These are phyloP conservation scores for Decorospora gaudefroyi DNA, from an alignment of 2,329 filamentous ascomycete genomes.

Conservation along the genomic window DNA sequence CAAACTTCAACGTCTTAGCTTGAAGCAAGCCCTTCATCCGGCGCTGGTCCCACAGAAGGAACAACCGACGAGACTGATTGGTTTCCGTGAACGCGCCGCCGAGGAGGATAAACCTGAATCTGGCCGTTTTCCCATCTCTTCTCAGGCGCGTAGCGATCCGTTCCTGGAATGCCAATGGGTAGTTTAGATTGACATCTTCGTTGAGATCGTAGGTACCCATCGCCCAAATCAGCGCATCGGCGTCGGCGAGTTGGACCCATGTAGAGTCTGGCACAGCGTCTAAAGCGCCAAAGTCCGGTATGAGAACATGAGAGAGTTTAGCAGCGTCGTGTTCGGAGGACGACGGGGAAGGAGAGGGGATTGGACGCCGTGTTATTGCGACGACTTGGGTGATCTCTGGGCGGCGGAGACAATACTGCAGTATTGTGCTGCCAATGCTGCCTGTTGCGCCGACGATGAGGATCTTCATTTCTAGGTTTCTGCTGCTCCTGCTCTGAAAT, in stretches of 20 bases:
- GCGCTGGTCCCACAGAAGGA: conserved; percentile 15
- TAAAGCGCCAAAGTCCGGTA: conserved; percentile 15
- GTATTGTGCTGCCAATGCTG: conserved; percentile 21
- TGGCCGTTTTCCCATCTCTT: background rate
- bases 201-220: conserved; percentile 24
- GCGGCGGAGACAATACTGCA: conserved; percentile 16
- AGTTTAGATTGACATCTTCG: conserved; percentile 23
- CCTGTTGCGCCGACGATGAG: conserved; percentile 28
- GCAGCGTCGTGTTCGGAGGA: background rate
- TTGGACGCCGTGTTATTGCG: conserved; percentile 17
- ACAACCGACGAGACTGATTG: conserved; percentile 19
- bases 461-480: conserved; percentile 30
- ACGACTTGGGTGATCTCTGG: conserved; percentile 20
- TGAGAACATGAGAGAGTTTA: conserved; percentile 21
- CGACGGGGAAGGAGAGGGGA: background rate
- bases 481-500: too few species aligned
- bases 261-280: conserved; percentile 1
- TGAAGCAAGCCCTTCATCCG: conserved; percentile 23
- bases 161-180: conserved; percentile 22
- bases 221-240: conserved; percentile 29
- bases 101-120: conserved; percentile 20
- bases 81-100: conserved; percentile 22
- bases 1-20: conserved; percentile 15
- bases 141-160: conserved; percentile 4
- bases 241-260: conserved; percentile 16